Evolutionary conservation across 169 alveolate species (phyloP).

Genomic region (Toxoplasma gondii): DNA sequence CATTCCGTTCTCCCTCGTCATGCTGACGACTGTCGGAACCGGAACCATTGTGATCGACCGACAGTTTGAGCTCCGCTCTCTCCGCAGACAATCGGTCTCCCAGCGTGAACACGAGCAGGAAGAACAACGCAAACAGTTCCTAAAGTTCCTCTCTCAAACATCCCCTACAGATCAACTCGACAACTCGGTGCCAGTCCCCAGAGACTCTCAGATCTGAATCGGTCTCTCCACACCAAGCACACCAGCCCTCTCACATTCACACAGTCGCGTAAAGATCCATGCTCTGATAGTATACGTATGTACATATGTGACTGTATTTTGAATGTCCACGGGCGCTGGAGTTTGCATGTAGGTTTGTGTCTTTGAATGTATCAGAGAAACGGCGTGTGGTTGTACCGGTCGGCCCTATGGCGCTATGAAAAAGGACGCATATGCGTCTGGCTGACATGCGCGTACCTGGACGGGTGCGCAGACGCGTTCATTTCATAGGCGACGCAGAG

Average conservation of each 20-base stretch:
- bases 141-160: constrained; percentile 70
- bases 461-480: no score
- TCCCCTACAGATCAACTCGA: constrained; percentile 72
- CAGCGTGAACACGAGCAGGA: constrained; percentile 73
- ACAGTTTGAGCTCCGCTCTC: constrained; percentile 72
- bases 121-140: constrained; percentile 78
- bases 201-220: not conserved
- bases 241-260: not conserved
- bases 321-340: no score
- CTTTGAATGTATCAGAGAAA: no score
- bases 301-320: no score
- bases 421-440: no score
- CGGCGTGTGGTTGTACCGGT: no score
- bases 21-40: constrained; percentile 54
- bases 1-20: constrained; percentile 48
- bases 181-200: constrained; percentile 79
- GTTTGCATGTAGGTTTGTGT: no score
- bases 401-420: no score
- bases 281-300: no score
- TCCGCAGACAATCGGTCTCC: constrained; percentile 71
- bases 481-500: no score
- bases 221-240: not conserved
- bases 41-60: constrained; percentile 78
- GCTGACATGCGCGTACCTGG: no score
- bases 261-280: not conserved